Evolutionary conservation across 164 flowering plant genomes (phyloP).

Genomic region (Nymphaea thermarum): DNA sequence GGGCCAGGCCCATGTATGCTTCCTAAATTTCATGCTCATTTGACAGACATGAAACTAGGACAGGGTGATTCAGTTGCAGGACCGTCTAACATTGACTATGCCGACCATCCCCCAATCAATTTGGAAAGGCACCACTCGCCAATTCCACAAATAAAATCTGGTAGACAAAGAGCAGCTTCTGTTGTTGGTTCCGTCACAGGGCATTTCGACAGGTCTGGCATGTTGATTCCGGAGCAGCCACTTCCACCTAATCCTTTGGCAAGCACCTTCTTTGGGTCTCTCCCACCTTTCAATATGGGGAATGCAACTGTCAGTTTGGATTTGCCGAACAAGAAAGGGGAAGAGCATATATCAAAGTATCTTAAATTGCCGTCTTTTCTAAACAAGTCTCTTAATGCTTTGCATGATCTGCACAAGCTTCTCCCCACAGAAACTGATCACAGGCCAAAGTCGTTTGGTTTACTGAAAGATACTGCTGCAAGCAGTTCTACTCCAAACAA

Average conservation of each 20-base stretch:
- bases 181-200: slow-evolving; percentile 25
- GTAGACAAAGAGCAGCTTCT: background rate
- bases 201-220: slow-evolving; percentile 31
- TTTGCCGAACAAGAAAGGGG: slow-evolving; percentile 28
- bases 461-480: slow-evolving; percentile 23
- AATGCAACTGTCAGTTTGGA: background rate
- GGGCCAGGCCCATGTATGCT: slow-evolving; percentile 18
- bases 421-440: slow-evolving; percentile 9
- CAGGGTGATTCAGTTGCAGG: slow-evolving; percentile 26
- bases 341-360: background rate
- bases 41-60: slow-evolving; percentile 87
- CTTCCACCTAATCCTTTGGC: slow-evolving; percentile 38
- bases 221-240: slow-evolving; percentile 34
- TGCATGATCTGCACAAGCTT: slow-evolving; percentile 21
- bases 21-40: slow-evolving; percentile 37
- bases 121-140: background rate
- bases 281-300: slow-evolving; percentile 1
- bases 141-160: background rate
- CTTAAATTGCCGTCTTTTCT: slow-evolving; percentile 41
- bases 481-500: slow-evolving; percentile 39
- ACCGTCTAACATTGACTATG: background rate
- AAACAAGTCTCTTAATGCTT: slow-evolving; percentile 29
- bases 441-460: slow-evolving; percentile 8
- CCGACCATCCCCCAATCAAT: background rate
- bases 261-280: slow-evolving; percentile 23